Conservation (phyloP, 768 basidiomycete genomes). For the Suillus spraguei region DNA sequence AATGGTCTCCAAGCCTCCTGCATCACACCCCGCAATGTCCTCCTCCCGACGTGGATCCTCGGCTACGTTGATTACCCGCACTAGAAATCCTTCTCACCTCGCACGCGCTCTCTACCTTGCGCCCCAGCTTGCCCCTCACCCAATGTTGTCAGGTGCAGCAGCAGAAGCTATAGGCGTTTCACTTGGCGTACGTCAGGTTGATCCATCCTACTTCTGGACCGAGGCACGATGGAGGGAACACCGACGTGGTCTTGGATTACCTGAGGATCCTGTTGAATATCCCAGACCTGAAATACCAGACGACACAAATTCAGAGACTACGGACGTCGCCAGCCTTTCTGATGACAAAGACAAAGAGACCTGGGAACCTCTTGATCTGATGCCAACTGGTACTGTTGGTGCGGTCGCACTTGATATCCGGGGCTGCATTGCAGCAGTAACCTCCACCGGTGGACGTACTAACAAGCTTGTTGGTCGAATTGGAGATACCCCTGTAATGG, state of each 20-base stretch:
- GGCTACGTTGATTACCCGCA: conserved; percentile 63
- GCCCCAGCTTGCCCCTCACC: conserved; percentile 62
- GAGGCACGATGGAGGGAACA: conserved; percentile 77
- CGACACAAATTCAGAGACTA: conserved; percentile 21
- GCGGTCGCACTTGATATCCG: conserved; percentile 78
- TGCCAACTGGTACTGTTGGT: conserved; percentile 81
- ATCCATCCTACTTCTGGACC: conserved; percentile 81
- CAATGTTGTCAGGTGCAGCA: conserved; percentile 67
- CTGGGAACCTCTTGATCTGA: conserved; percentile 47
- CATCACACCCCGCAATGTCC: conserved; percentile 61
- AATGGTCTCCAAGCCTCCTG: conserved; percentile 80
- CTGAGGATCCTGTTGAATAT: conserved; percentile 60
- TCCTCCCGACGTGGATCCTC: conserved; percentile 62
- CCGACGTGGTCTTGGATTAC: conserved; percentile 69
- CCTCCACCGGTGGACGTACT: conserved; percentile 81
- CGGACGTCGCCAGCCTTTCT: conserved; percentile 22
- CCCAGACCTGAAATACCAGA: conserved; percentile 15
- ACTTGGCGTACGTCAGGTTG: conserved; percentile 60
- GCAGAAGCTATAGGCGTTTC: conserved; percentile 63
- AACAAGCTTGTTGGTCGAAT: conserved; percentile 84
- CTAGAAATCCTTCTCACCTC: conserved; percentile 74
- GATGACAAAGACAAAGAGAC: conserved; percentile 9
- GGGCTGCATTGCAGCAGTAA: conserved; percentile 72
- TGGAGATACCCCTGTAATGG: conserved; percentile 83
- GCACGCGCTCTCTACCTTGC: conserved; percentile 70